These are phyloP conservation scores for Botrytis fabae DNA, from an alignment of 2,329 filamentous ascomycete species.

Conservation along the genomic window DNA sequence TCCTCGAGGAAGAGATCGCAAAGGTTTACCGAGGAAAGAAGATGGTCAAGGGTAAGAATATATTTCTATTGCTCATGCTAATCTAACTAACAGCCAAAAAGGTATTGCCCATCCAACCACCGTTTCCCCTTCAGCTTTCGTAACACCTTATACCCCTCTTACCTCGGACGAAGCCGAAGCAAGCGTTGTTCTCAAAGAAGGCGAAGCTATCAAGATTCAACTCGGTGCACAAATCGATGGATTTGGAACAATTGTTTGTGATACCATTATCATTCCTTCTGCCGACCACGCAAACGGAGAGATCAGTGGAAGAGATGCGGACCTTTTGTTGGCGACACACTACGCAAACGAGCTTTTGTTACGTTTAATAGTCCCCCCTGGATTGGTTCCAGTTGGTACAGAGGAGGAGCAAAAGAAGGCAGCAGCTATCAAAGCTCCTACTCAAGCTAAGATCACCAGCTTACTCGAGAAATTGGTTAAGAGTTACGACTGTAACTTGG, in stretches of 20 bases:
- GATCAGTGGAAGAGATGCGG: conserved; percentile 75
- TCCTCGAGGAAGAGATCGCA: conserved; percentile 86
- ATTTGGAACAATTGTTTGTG: conserved; percentile 93
- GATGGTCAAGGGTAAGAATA: conserved; percentile 72
- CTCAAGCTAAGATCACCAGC: conserved; percentile 81
- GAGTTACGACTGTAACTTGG: conserved; percentile 85
- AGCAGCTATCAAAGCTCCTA: conserved; percentile 75
- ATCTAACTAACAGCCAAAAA: conserved; percentile 43
- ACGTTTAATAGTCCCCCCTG: conserved; percentile 87
- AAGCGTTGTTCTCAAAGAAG: conserved; percentile 72
- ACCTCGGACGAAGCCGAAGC: conserved; percentile 85
- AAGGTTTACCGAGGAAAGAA: conserved; percentile 99
- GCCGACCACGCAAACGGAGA: conserved; percentile 61
- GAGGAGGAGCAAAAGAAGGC: conserved; percentile 97
- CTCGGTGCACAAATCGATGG: conserved; percentile 98
- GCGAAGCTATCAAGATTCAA: conserved; percentile 94
- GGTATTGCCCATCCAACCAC: conserved; percentile 93
- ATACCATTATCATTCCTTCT: conserved; percentile 75
- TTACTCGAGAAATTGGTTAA: conserved; percentile 90
- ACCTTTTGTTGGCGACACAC: conserved; percentile 86
- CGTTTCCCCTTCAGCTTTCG: conserved; percentile 87
- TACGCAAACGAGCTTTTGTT: conserved; percentile 95
- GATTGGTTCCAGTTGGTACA: conserved; percentile 75
- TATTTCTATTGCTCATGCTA: conserved; percentile 35
- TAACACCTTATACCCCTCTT: conserved; percentile 95